These are phyloP conservation scores for Clavispora fructus DNA, from an alignment of 805 yeast species.

Conservation along the genomic window DNA sequence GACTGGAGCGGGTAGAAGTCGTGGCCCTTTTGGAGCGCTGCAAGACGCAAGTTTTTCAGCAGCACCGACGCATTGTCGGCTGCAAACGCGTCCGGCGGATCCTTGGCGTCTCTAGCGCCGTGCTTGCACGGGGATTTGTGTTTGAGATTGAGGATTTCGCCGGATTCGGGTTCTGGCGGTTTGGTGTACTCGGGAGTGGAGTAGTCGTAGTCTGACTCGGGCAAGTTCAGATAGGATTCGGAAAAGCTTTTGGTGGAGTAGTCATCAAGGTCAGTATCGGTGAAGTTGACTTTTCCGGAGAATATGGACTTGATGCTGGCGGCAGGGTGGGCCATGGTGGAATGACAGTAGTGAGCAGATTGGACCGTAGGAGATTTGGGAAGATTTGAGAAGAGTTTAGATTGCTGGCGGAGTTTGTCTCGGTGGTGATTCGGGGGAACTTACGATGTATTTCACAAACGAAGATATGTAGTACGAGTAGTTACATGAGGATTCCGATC, in stretches of 20 bases:
- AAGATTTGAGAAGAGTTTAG: too few species aligned
- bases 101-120: background rate
- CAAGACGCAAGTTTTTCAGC: constrained; percentile 16
- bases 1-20: background rate
- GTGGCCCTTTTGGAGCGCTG: constrained; percentile 1
- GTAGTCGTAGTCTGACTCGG: background rate
- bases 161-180: background rate
- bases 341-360: too few species aligned
- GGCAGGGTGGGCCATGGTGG: constrained; percentile 36
- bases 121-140: background rate
- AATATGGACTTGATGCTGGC: constrained; percentile 36
- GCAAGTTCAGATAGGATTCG: background rate
- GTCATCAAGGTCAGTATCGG: constrained; percentile 6
- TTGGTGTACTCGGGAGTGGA: background rate
- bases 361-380: too few species aligned
- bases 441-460: too few species aligned
- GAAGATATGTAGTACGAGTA: too few species aligned
- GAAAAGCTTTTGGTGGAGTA: background rate
- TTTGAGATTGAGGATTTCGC: background rate
- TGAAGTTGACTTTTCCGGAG: constrained; percentile 27
- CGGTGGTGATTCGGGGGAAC: too few species aligned
- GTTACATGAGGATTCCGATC: too few species aligned
- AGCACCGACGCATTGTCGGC: constrained; percentile 12
- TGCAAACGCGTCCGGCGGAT: background rate
- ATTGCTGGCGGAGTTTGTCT: too few species aligned